Percentiles rank a stretch among this genome's conserved stretches.
phyloP scores from a whole-genome alignment of 129 eudicot genomes.

The Erigeron canadensis region DNA sequence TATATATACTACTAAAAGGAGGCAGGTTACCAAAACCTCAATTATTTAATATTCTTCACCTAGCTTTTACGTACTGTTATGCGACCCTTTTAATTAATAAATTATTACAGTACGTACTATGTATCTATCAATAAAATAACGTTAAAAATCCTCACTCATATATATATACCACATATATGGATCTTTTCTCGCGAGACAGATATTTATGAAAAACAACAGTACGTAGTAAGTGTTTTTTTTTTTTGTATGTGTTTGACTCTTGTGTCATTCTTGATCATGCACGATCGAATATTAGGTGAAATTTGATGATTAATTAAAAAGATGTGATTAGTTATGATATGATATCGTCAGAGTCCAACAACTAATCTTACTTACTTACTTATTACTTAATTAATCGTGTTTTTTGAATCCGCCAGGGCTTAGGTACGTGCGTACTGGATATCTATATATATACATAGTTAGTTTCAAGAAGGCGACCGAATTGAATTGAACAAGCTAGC shows the following conservation, averaged over 20 bases:
- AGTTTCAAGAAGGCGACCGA: neutral
- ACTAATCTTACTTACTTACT: conserved; percentile 5
- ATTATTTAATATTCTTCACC: conserved; percentile 12
- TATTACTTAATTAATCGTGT: neutral
- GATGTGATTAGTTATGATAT: neutral
- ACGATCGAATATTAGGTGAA: conserved; percentile 3
- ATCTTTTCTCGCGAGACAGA: neutral
- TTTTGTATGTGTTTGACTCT: conserved; percentile 4
- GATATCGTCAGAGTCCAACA: neutral
- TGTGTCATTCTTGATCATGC: conserved; percentile 7
- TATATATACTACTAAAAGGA: conserved; percentile 1
- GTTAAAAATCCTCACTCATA: neutral
- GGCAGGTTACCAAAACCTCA: conserved; percentile 23
- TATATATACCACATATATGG: neutral
- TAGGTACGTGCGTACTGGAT: conserved; percentile 11
- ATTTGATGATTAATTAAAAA: neutral
- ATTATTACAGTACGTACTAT: no score
- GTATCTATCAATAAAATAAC: no score
- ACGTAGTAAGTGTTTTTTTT: no score
- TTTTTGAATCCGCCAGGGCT: neutral
- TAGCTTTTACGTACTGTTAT: no score
- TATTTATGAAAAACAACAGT: conserved; percentile 8
- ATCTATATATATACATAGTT: conserved; percentile 6
- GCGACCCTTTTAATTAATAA: no score
- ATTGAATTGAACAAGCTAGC: no score